phyloP scores from a whole-genome alignment of 1,284 basidiomycete genomes.

The Ganoderma resinaceum region DNA sequence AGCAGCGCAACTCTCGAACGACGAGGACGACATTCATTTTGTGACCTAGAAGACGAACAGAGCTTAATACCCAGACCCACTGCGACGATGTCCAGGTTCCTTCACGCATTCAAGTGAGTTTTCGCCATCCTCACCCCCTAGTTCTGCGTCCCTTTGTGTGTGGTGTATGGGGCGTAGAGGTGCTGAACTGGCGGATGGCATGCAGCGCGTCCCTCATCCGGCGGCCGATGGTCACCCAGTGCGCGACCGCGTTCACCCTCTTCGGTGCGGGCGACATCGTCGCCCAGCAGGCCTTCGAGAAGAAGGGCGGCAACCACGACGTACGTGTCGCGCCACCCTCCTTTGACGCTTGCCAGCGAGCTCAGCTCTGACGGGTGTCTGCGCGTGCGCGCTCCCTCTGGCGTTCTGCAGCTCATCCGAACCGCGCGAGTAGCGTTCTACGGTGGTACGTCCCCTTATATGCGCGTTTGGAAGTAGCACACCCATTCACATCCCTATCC shows the following conservation, averaged over 20 bases:
- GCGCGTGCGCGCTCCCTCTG: not conserved
- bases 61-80: not conserved
- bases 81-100: slow-evolving; percentile 49
- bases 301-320: slow-evolving; percentile 70
- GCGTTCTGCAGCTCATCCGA: slow-evolving; percentile 60
- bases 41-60: not conserved
- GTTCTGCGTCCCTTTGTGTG: not conserved
- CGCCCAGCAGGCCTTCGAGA: slow-evolving; percentile 84
- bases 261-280: slow-evolving; percentile 85
- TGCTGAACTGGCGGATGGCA: not conserved
- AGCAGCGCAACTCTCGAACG: too few species aligned
- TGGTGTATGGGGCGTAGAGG: not conserved
- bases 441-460: slow-evolving; percentile 55
- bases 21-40: not conserved
- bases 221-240: slow-evolving; percentile 71
- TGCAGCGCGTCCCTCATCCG: slow-evolving; percentile 65
- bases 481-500: not conserved
- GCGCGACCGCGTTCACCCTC: slow-evolving; percentile 68
- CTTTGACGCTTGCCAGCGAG: slow-evolving; percentile 1
- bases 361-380: not conserved
- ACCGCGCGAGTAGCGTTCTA: slow-evolving; percentile 79
- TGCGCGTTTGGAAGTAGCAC: not conserved
- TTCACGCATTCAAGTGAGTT: slow-evolving; percentile 62
- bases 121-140: not conserved
- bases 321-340: slow-evolving; percentile 48